These are phyloP conservation scores for Candida lessepsii DNA, from an alignment of 805 yeast genomes.

Conservation along the genomic window DNA sequence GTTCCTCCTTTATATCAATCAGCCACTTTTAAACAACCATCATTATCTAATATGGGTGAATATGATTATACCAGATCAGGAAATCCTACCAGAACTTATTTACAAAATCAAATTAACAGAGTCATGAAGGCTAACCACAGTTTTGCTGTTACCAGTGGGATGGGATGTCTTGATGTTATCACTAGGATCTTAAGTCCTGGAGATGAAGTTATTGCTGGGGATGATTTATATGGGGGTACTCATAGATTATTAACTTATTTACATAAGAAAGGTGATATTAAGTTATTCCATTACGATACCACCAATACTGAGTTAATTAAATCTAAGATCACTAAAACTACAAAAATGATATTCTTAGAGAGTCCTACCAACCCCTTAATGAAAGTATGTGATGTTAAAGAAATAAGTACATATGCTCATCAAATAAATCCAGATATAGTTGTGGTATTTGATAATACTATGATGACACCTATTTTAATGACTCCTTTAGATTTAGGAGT, in stretches of 20 bases:
- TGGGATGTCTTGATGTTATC: conserved; percentile 89
- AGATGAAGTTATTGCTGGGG: conserved; percentile 92
- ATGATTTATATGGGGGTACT: conserved; percentile 93
- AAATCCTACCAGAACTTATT: conserved; percentile 82
- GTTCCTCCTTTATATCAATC: conserved; percentile 88
- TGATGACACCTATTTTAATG: conserved; percentile 91
- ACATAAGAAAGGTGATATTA: conserved; percentile 59
- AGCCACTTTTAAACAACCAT: conserved; percentile 88
- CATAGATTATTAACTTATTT: conserved; percentile 78
- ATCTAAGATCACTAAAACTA: conserved; percentile 51
- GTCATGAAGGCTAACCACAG: conserved; percentile 77
- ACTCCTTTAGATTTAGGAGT: conserved; percentile 83
- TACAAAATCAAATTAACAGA: conserved; percentile 75
- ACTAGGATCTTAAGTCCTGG: conserved; percentile 73
- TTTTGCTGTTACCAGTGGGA: conserved; percentile 85
- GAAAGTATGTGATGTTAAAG: conserved; percentile 77
- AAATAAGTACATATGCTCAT: conserved; percentile 67
- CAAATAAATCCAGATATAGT: conserved; percentile 61
- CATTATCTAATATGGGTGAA: conserved; percentile 69
- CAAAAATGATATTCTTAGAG: conserved; percentile 82
- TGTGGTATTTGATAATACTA: conserved; percentile 90
- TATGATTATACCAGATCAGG: conserved; percentile 84
- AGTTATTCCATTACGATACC: conserved; percentile 78
- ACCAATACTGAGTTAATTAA: conserved; percentile 64
- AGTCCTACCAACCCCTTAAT: conserved; percentile 93